These are phyloP conservation scores for Salvia hispanica DNA, from an alignment of 257 asterid genomes.

Conservation along the genomic window DNA sequence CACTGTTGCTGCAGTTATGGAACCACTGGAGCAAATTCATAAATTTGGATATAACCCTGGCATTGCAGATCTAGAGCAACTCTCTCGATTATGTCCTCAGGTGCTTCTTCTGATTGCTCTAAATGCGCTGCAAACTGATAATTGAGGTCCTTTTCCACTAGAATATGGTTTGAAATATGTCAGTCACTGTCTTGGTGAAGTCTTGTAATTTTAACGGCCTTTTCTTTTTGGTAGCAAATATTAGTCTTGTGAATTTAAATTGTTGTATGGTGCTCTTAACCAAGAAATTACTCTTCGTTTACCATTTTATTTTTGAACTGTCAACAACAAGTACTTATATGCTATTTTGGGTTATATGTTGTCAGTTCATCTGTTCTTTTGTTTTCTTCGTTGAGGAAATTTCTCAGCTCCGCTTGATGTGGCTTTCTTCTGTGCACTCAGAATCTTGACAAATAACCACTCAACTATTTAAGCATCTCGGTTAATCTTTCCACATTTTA, in stretches of 20 bases:
- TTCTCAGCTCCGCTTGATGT: neutral
- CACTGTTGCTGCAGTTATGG: conserved; percentile 42
- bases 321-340: conserved; percentile 1
- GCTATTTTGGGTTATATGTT: neutral
- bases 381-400: neutral
- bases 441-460: neutral
- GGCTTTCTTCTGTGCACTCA: conserved; percentile 5
- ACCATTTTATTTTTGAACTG: neutral
- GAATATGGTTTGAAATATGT: conserved; percentile 8
- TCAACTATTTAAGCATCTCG: conserved; percentile 2
- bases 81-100: conserved; percentile 74
- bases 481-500: neutral
- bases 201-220: neutral
- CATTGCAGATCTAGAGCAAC: conserved; percentile 58
- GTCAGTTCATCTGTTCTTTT: neutral
- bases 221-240: conserved; percentile 1
- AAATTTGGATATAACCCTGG: conserved; percentile 50
- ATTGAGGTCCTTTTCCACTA: conserved; percentile 3
- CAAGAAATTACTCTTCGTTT: neutral
- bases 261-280: neutral
- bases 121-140: conserved; percentile 2
- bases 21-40: conserved; percentile 51
- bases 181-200: neutral
- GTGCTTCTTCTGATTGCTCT: conserved; percentile 40
- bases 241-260: neutral